Base-by-base conservation (phyloP, 2,329 filamentous ascomycete species). In the Pseudogymnoascus sp. region DNA sequence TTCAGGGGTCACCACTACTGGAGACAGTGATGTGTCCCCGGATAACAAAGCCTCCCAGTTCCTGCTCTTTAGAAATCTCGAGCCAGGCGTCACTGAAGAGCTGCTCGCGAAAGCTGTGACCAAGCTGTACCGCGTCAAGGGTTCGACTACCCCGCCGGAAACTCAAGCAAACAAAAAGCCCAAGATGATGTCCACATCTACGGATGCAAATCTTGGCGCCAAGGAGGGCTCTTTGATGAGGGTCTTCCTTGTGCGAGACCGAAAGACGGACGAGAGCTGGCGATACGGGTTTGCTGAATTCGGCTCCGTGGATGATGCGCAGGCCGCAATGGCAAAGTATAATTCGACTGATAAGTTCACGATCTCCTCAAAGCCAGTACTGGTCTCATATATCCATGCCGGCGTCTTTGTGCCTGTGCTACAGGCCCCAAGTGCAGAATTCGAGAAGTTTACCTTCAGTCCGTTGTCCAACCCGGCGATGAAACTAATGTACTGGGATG, bases 251-350 rank as follows among this genome's bases (percentile, higher is more conserved):
- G 87, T 95, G 70, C 84, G 91, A 63, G 89, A 93, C 71, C 82
- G 86, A 50, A 81, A 80, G 65, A 88, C 82, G 3, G 83, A 90
- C 62, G 87, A 90, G 65, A 91, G 88, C 61, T 90, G 89, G 81
- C 84, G 87, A 68, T 96, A 91, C 69, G 91, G 90, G 0, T 96
- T 96, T 74, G 91, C 87, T 0, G 91, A 96, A 73, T 96, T 93
- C 72, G 87, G 85, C 69, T 88, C 85, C 0, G 78, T 91, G 17
- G 85, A 89, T 72, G 90, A 95, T 73, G 89, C 91, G 1, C 82
- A 87, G 72, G 88, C 86, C 21, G 91, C 91, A 3, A 77, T 93
- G 71, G 80, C 82, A 21, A 90, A 91, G 68, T 88, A 88, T 68
- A 84, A 85, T 40, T 87, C 86, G 35, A 85, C 87, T 29, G 84